Base-by-base conservation (phyloP, 305 asterid species). In the Vinca major region DNA sequence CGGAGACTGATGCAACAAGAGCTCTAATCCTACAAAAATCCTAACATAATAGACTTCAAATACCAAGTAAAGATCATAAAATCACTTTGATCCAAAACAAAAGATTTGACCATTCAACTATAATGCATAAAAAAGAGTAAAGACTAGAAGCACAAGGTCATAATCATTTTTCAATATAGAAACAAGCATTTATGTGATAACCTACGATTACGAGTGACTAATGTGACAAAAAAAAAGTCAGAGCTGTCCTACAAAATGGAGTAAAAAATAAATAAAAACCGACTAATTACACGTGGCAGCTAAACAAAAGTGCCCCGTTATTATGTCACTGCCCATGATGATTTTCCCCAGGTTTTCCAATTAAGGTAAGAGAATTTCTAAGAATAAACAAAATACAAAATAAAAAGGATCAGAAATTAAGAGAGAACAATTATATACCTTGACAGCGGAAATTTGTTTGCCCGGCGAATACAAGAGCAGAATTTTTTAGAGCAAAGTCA, bases 391-490 rank as follows among this genome's bases (percentile, higher is more conserved):
- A 43, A 33, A 49, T 16, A 43, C 33, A 14, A 37, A 73, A 17
- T 13, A 51, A 0, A 14, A 69, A 62, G 3, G 37, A 37, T n/a
- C 60, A 36, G 5, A 50, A 64, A 64, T 26, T 67, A 51, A 40
- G 36, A 50, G 52, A 10, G n/a, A 49, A 7, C 9, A 17, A 12
- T 20, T 5, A 17, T 62, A 45, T 74, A 74, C 80, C 82, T 75
- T 60, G 12, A 61, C 33, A 68, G 50, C 43, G 50, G 33, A 63
- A 37, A 68, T 67, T 41, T 53, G 70, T 66, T 69, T 44, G 67
- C 61, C 70, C 55, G 61, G 8, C 71, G 52, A 74, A 64, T n/a
- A 60, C 33, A 60, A 62, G 54, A 62, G 77, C 69, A 69, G 55
- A 62, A 71, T 47, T 36, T 36, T 8, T 1, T 51, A 58, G 52